Conservation (phyloP, 2,329 filamentous ascomycete species). For the Blumeria hordei region DNA sequence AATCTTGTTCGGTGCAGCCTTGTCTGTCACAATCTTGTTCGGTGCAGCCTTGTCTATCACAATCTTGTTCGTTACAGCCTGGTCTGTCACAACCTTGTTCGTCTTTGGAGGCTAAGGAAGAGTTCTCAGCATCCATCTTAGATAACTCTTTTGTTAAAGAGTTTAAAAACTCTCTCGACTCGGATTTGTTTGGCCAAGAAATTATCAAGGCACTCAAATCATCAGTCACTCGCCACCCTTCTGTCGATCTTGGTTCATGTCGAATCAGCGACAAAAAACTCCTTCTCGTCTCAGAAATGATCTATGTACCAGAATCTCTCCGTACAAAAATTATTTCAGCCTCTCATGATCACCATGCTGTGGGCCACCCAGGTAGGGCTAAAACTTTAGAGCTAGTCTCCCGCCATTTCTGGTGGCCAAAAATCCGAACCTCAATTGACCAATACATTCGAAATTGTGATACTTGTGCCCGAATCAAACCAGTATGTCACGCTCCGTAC, state of each 20-base stretch:
- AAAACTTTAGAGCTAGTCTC: neutral
- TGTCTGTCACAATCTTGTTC: too few relatives aligned
- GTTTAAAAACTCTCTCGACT: neutral
- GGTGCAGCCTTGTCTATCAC: too few relatives aligned
- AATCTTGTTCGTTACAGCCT: too few relatives aligned
- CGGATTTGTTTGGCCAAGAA: neutral
- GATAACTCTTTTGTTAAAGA: neutral
- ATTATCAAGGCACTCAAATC: neutral
- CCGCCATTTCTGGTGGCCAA: neutral
- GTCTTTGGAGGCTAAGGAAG: neutral
- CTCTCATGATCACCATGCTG: neutral
- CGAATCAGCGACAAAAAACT: neutral
- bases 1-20: too few relatives aligned
- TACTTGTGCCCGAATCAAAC: neutral
- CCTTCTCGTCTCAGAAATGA: neutral
- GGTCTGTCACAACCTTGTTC: too few relatives aligned
- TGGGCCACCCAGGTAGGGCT: neutral
- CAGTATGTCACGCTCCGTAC: neutral
- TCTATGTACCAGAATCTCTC: neutral
- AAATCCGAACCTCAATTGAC: neutral
- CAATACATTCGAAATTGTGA: slow-evolving; percentile 1
- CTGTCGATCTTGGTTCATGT: neutral
- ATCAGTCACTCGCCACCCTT: neutral
- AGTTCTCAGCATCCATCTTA: neutral
- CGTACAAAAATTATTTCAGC: neutral